A percentile compares a stretch with the other conserved stretches of the same genome.
Conservation (phyloP, 139 green algal genomes). For the Coccomyxa sp. region DNA sequence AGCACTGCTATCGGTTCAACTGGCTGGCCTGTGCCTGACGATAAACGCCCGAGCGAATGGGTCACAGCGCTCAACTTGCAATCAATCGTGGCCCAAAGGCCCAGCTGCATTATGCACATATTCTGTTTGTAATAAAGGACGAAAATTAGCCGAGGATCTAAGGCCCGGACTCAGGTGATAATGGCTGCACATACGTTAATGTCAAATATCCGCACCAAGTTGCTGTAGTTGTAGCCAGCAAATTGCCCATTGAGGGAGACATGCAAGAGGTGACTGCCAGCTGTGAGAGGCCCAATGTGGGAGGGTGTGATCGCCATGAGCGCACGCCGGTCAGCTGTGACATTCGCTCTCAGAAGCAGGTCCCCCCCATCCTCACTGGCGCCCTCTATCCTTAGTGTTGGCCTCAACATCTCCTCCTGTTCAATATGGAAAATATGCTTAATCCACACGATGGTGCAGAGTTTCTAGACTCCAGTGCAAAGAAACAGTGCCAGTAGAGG, state of each 20-base stretch:
- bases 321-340: conserved; percentile 1
- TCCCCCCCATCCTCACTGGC: conserved; percentile 6
- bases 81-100: no score
- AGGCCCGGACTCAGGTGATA: no score
- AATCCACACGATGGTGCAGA: background rate
- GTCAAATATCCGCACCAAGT: background rate
- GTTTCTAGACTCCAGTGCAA: background rate
- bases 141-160: no score
- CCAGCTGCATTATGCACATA: no score
- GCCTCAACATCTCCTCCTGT: conserved; percentile 6
- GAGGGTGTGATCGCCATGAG: conserved; percentile 8
- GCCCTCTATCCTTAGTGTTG: conserved; percentile 10
- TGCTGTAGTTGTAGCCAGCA: no score
- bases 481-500: background rate
- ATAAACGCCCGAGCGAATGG: no score
- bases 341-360: conserved; percentile 13
- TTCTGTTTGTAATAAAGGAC: no score
- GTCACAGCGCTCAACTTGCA: no score
- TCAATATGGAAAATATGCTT: background rate
- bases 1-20: background rate
- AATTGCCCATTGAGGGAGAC: conserved; percentile 27
- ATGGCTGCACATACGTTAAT: no score
- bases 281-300: background rate
- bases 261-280: conserved; percentile 10
- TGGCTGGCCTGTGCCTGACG: background rate